Evolutionary conservation across 169 alveolate species (phyloP).

Genomic region (Neospora caninum): DNA sequence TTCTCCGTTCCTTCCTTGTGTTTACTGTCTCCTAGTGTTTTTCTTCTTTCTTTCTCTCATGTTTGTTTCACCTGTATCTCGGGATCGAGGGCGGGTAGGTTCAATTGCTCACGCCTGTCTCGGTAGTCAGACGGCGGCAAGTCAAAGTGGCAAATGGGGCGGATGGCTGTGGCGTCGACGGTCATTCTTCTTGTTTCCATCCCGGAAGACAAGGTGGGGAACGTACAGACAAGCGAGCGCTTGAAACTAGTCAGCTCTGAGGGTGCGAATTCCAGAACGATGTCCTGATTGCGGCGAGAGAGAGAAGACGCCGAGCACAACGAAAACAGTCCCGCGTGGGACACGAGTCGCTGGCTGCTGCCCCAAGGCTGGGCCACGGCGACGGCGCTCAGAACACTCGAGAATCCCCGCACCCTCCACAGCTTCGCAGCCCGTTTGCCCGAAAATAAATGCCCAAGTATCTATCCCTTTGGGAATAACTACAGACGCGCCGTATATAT

Average conservation of each 20-base stretch:
- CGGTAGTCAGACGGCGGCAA: slow-evolving; percentile 75
- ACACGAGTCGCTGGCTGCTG: no score
- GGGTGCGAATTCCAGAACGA: slow-evolving; percentile 71
- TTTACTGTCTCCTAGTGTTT: no score
- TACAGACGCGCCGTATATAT: no score
- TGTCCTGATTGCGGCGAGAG: slow-evolving; percentile 24
- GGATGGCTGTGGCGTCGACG: slow-evolving; percentile 71
- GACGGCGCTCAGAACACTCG: no score
- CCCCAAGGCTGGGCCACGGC: no score
- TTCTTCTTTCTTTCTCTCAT: slow-evolving; percentile 55
- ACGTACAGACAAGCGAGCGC: slow-evolving; percentile 54
- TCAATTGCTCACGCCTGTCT: slow-evolving; percentile 57
- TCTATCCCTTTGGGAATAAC: no score
- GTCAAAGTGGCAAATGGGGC: slow-evolving; percentile 93
- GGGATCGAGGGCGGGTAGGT: slow-evolving; percentile 57
- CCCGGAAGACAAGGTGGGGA: slow-evolving; percentile 65
- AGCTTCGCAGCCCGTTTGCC: no score
- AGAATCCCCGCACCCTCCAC: no score
- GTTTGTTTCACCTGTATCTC: slow-evolving; percentile 84
- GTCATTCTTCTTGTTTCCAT: slow-evolving; percentile 15
- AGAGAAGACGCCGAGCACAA: no score
- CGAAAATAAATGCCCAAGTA: no score
- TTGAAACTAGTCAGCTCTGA: slow-evolving; percentile 69
- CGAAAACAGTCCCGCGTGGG: no score
- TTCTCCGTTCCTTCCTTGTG: no score